Conservation (phyloP, 176 grass and related monocot genomes). For the Ampelocalamus luodianensis region DNA sequence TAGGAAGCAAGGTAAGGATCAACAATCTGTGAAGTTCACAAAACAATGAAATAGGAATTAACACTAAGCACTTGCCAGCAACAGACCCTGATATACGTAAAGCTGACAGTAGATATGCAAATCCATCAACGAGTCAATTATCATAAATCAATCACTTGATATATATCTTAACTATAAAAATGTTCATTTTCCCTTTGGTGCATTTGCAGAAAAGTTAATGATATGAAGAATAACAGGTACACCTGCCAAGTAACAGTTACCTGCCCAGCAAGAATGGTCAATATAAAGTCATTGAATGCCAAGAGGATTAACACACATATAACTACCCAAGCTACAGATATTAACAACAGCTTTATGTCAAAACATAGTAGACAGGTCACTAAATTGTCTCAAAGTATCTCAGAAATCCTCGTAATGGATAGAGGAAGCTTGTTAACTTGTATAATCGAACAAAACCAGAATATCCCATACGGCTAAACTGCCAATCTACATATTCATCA, state of each 20-base stretch:
- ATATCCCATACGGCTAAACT: neutral
- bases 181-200: conserved; percentile 1
- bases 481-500: neutral
- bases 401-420: neutral
- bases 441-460: neutral
- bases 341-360: neutral
- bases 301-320: neutral
- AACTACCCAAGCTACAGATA: conserved; percentile 2
- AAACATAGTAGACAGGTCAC: conserved; percentile 23
- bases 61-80: neutral
- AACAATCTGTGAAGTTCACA: conserved; percentile 64
- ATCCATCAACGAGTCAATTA: neutral
- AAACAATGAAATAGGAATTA: conserved; percentile 15
- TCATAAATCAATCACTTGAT: neutral
- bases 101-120: neutral
- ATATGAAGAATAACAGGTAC: neutral
- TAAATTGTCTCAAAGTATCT: neutral
- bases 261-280: neutral
- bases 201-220: neutral
- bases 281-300: neutral
- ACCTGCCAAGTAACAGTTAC: neutral
- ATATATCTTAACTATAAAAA: neutral
- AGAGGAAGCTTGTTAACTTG: conserved; percentile 1
- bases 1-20: conserved; percentile 92
- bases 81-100: neutral